These are phyloP conservation scores for Rhizopus sp. DNA, from an alignment of 371 early-diverging fungal genomes.

Conservation along the genomic window DNA sequence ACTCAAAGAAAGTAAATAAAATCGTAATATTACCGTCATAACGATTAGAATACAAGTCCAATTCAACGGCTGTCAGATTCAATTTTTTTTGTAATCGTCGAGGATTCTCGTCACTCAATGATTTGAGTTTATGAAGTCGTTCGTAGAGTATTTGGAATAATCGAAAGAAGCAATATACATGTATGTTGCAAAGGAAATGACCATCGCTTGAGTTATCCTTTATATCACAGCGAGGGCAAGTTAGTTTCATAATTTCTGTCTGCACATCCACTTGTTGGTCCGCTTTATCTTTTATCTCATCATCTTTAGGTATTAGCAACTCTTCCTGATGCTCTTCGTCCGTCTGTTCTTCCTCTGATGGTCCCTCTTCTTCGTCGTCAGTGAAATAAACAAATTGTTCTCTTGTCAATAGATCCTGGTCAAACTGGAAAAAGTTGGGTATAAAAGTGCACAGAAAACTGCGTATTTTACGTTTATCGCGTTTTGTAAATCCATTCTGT, in stretches of 20 bases:
- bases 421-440: slow-evolving; percentile 68
- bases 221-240: not conserved
- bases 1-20: not conserved
- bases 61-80: slow-evolving; percentile 76
- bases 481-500: slow-evolving; percentile 51
- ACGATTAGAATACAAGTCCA: slow-evolving; percentile 71
- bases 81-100: slow-evolving; percentile 26
- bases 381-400: slow-evolving; percentile 30
- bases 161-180: slow-evolving; percentile 48
- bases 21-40: slow-evolving; percentile 40
- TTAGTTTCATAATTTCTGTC: not conserved
- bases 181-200: not conserved
- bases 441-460: slow-evolving; percentile 72
- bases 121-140: slow-evolving; percentile 79
- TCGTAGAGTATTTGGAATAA: slow-evolving; percentile 82
- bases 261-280: not conserved
- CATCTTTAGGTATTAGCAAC: slow-evolving; percentile 9
- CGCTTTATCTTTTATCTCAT: slow-evolving; percentile 27
- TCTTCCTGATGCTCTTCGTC: slow-evolving; percentile 3
- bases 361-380: slow-evolving; percentile 26
- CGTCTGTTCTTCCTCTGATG: slow-evolving; percentile 27
- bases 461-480: slow-evolving; percentile 69
- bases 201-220: not conserved
- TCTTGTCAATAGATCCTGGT: slow-evolving; percentile 37
- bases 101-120: slow-evolving; percentile 41